phyloP scores from a whole-genome alignment of 768 basidiomycete species.

The Auriscalpium vulgare region DNA sequence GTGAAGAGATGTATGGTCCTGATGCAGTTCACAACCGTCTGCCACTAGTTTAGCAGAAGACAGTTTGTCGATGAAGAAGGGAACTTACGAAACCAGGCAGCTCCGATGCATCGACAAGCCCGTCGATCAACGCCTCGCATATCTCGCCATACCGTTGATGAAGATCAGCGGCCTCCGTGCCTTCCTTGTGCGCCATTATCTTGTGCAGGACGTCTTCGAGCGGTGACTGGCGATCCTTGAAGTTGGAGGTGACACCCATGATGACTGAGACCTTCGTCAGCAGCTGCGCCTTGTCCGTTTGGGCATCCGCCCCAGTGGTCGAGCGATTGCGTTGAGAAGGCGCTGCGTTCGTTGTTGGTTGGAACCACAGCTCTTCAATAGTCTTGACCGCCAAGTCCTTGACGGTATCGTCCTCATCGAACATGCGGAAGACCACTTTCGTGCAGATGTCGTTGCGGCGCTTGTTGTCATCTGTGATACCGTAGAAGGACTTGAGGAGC shows the following conservation, averaged over 20 bases:
- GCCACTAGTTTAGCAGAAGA: slow-evolving; percentile 1
- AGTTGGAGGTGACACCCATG: slow-evolving; percentile 77
- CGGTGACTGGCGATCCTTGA: slow-evolving; percentile 76
- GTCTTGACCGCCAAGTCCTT: slow-evolving; percentile 90
- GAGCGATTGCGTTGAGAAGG: slow-evolving; percentile 17
- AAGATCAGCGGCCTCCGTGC: slow-evolving; percentile 40
- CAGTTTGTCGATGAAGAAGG: background rate
- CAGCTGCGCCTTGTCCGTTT: slow-evolving; percentile 46
- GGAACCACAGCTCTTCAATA: slow-evolving; percentile 89
- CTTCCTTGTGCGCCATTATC: slow-evolving; percentile 70
- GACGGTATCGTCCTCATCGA: slow-evolving; percentile 92
- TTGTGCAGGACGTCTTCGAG: slow-evolving; percentile 81
- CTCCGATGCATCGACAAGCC: slow-evolving; percentile 80
- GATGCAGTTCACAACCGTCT: slow-evolving; percentile 82
- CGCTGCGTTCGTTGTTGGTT: slow-evolving; percentile 24
- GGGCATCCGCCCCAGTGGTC: slow-evolving; percentile 24
- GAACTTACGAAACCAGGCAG: slow-evolving; percentile 65
- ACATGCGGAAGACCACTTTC: slow-evolving; percentile 72
- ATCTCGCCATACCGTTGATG: slow-evolving; percentile 72
- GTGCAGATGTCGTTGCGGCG: slow-evolving; percentile 75
- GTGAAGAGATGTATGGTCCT: slow-evolving; percentile 79
- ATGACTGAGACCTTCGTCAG: slow-evolving; percentile 70
- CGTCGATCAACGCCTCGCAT: slow-evolving; percentile 80
- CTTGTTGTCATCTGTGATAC: slow-evolving; percentile 46
- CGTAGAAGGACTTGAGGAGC: slow-evolving; percentile 77